Percentiles rank a stretch among this genome's conserved stretches.
These are phyloP conservation scores for Monilinia fructicola DNA, from an alignment of 2,329 filamentous ascomycete species.

Conservation along the genomic window DNA sequence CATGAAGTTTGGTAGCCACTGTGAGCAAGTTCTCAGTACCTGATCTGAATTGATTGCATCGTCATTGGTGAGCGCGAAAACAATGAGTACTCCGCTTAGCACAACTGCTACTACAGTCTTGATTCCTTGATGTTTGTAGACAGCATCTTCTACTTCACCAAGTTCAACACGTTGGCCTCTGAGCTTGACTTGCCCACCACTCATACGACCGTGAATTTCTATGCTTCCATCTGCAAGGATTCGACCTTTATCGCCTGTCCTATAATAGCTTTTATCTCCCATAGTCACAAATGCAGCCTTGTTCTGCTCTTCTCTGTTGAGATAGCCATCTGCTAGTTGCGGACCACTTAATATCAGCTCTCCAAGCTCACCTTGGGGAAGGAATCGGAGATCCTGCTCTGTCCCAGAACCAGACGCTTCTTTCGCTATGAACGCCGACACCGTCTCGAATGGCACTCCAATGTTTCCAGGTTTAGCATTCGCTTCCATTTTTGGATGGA, in stretches of 20 bases:
- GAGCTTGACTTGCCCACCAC: constrained; percentile 80
- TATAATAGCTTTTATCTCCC: constrained; percentile 66
- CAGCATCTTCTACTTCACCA: constrained; percentile 72
- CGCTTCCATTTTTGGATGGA: constrained; percentile 62
- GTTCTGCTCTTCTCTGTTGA: constrained; percentile 79
- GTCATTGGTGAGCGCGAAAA: constrained; percentile 56
- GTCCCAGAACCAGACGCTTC: constrained; percentile 28
- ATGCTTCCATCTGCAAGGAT: constrained; percentile 66
- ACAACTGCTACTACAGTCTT: constrained; percentile 67
- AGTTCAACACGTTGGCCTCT: constrained; percentile 81
- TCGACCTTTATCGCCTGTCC: constrained; percentile 80
- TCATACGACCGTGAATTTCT: constrained; percentile 81
- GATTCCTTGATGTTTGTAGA: constrained; percentile 60
- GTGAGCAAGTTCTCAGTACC: constrained; percentile 60
- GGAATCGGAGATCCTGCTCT: constrained; percentile 32
- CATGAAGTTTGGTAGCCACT: constrained; percentile 84
- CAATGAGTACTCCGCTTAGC: constrained; percentile 66
- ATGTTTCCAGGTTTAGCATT: constrained; percentile 65
- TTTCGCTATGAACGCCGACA: constrained; percentile 45
- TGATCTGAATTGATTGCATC: constrained; percentile 41
- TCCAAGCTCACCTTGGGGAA: constrained; percentile 39
- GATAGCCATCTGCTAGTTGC: constrained; percentile 77
- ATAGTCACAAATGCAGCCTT: constrained; percentile 67
- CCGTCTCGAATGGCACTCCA: constrained; percentile 75
- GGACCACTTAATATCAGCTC: constrained; percentile 80